phyloP scores from a whole-genome alignment of 148 eudicot genomes.

The Polygonum maritimum region DNA sequence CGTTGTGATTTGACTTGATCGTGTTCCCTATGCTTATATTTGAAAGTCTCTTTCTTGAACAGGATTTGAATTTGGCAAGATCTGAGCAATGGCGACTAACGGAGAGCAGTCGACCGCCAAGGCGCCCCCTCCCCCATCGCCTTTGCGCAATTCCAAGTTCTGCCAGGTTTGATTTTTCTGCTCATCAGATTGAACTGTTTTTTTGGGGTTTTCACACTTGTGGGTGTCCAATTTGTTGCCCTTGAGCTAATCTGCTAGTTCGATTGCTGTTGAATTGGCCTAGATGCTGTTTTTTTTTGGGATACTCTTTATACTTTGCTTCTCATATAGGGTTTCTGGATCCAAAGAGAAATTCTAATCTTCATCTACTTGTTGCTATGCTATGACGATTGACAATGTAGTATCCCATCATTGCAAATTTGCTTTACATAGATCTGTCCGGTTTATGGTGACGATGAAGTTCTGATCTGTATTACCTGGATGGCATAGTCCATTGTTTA shows the following conservation, averaged over 20 bases:
- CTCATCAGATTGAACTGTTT: neutral
- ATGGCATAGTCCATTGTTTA: neutral
- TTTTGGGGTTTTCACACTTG: neutral
- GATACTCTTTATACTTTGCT: neutral
- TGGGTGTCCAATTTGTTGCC: neutral
- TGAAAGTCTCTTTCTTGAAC: neutral
- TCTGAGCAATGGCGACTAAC: constrained; percentile 16
- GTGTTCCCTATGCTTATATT: neutral
- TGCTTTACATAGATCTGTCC: neutral
- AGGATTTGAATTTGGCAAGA: constrained; percentile 5
- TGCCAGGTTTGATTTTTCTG: constrained; percentile 37
- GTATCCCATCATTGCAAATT: neutral
- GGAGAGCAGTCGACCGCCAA: constrained; percentile 32
- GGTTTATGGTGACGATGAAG: neutral
- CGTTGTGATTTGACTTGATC: neutral
- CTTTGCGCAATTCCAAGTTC: constrained; percentile 66
- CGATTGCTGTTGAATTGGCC: neutral
- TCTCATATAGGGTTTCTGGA: neutral
- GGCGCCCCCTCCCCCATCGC: constrained; percentile 78
- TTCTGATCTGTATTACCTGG: constrained; percentile 1
- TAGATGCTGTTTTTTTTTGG: neutral
- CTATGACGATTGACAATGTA: neutral
- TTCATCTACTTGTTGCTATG: neutral
- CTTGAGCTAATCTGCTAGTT: neutral
- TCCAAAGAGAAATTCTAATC: neutral